Base-by-base conservation (phyloP, 306 rosid species). In the Acacia melanoxylon region DNA sequence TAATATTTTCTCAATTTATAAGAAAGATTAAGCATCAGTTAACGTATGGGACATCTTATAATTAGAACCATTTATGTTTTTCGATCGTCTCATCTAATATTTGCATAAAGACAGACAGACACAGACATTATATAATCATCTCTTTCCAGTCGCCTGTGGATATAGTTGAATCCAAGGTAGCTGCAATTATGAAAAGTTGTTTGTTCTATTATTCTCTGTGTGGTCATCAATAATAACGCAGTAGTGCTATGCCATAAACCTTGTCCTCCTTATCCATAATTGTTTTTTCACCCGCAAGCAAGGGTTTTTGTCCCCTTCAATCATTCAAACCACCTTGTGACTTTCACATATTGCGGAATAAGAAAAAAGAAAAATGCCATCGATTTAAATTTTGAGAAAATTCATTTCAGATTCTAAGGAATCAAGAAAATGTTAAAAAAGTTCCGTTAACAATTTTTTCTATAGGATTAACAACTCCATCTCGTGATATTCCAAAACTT, bases 241-340 rank as follows among this genome's bases (percentile, higher is more conserved):
- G 41, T 77, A 22, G 25, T 15, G 41, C 14, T 76, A 72, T 33
- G 72, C 63, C 75, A 68, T 31, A 42, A 56, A 72, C 42, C 48
- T 13, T 24, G 78, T 35, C 42, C 81, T 68, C 52, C 48, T 24
- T 42, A 65, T 52, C 58, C 41, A 69, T 31, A 25, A 46, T 10
- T n/a, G 77, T 6, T 5, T 19, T 68, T 84, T 75, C 44, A 48
- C 71, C 77, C 69, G 70, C 59, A 81, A 46, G 75, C 68, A 65
- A 80, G 24, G 68, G 4, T 63, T 46, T 31, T 10, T 65, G 62
- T 24, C 65, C 74, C 24, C 33, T 63, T 77, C 31, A 37, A 59
- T 59, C 79, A 76, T 22, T 44, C 56, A 44, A 44, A 24, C 3
- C 1, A 27, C 24, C 49, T 70, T 48, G 9, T 72, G 52, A 68